These are phyloP conservation scores for Podila epicladia DNA, from an alignment of 192 early-diverging fungal species.

Conservation along the genomic window DNA sequence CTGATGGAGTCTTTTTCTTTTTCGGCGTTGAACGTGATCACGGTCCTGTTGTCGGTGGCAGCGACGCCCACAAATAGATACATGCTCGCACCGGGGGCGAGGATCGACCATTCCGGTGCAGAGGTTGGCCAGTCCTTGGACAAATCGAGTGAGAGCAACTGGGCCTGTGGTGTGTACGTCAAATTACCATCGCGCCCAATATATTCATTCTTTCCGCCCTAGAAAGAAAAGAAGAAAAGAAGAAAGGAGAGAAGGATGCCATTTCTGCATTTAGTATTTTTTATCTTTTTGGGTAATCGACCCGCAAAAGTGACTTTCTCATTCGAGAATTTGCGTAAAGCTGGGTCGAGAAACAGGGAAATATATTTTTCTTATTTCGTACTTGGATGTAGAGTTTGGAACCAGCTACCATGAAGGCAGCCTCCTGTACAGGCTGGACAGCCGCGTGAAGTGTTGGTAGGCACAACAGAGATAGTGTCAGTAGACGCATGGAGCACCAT, in stretches of 20 bases:
- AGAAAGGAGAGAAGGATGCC: no score
- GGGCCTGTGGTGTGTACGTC: not conserved
- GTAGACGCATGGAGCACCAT: no score
- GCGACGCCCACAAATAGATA: slow-evolving; percentile 1
- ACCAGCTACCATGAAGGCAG: slow-evolving; percentile 4
- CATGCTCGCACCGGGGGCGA: not conserved
- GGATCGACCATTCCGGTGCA: not conserved
- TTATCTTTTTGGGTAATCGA: not conserved
- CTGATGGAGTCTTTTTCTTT: no score
- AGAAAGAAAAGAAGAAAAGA: not conserved
- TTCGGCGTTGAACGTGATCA: slow-evolving; percentile 1
- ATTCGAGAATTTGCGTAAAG: no score
- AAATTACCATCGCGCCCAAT: no score
- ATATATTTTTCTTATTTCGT: not conserved
- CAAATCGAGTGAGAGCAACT: not conserved
- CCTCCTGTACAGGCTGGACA: slow-evolving; percentile 1
- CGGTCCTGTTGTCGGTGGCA: slow-evolving; percentile 5
- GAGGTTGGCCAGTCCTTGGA: not conserved
- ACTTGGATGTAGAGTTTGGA: slow-evolving; percentile 8
- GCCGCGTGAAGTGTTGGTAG: no score
- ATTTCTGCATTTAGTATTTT: not conserved
- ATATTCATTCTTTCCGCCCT: no score
- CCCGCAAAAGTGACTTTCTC: no score
- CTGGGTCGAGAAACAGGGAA: no score
- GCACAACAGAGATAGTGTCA: no score